Base-by-base conservation (phyloP, 352 stramenopile species). In the Globisporangium carolinianum region DNA sequence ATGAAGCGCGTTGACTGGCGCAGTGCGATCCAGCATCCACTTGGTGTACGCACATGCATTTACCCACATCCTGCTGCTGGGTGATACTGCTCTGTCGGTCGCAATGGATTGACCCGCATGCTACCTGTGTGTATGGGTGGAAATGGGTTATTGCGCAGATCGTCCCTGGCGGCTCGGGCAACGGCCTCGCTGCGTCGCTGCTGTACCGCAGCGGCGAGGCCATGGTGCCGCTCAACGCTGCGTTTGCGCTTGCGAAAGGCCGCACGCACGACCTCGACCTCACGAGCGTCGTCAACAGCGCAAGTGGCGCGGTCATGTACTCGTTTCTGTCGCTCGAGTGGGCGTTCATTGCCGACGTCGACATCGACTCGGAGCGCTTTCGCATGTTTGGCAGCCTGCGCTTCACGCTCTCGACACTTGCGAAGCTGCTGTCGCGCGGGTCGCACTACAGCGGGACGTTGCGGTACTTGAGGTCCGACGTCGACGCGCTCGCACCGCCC, bases 291-390 rank as follows among this genome's bases (percentile, higher is more conserved):
- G 68, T 66, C 14, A 79, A 86, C 55, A 64, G 63, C 51, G 59
- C 75, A 37, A 57, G 73, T 15, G 66, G 87, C 36, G 50, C 24
- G 24, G 24, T 76, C 49, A 75, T 87, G 73, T 83, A 85, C 66
- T 86, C 79, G 32, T 94, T 95, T 60, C 60, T 95, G 55, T 89
- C 79, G 24, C 48, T 95, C n/a, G 79, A 91, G 61, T 96, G 86
- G 86, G 87, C 79, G 12, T 82, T 93, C 45, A 74, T 89, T 53
- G 79, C 80, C 17, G 76, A 91, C 56, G 79, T 92, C 61, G 83
- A 94, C 56, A 73, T 91, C 39, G 79, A 82, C 52, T 88, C 72
- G 12, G 83, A 94, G 70, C 57, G 59, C 14, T 75, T 77, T 18
- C 78, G 83, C 15, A 66, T 60, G 5, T 73, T 94, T 35, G 83